These are phyloP conservation scores for Exserohilum turcica DNA, from an alignment of 2,329 filamentous ascomycete species.

Conservation along the genomic window DNA sequence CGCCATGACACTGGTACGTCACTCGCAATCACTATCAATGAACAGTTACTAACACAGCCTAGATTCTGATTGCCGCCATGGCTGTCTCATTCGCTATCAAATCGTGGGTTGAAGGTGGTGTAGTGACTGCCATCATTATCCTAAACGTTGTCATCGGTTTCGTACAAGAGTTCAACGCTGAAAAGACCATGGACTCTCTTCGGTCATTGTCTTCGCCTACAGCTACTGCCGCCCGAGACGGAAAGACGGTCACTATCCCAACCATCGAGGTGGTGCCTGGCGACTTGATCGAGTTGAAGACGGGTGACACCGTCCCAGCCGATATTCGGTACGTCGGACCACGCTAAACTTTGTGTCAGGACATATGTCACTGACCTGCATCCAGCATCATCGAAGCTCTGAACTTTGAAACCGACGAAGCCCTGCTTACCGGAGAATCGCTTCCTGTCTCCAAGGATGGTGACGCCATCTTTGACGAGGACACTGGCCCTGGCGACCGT, in stretches of 20 bases:
- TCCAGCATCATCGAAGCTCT: constrained; percentile 61
- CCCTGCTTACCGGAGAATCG: constrained; percentile 72
- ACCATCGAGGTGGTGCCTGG: constrained; percentile 67
- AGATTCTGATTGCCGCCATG: constrained; percentile 55
- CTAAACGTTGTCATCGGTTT: constrained; percentile 55
- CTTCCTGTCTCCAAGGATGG: constrained; percentile 68
- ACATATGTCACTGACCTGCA: background rate
- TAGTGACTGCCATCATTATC: constrained; percentile 53
- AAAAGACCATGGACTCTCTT: constrained; percentile 58
- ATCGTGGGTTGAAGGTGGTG: constrained; percentile 56
- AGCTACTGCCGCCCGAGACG: constrained; percentile 57
- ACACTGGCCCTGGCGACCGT: constrained; percentile 69
- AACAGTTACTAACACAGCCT: background rate
- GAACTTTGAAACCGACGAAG: constrained; percentile 78
- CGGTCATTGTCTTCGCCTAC: constrained; percentile 55
- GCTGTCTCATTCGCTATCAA: constrained; percentile 53
- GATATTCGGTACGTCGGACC: constrained; percentile 54
- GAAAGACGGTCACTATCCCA: constrained; percentile 58
- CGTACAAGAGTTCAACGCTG: constrained; percentile 54
- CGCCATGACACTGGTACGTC: constrained; percentile 72
- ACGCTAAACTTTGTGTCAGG: background rate
- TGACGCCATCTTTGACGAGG: constrained; percentile 57
- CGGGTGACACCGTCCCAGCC: constrained; percentile 72
- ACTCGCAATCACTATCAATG: background rate
- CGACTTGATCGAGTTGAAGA: constrained; percentile 66